Evolutionary conservation across 2,329 filamentous ascomycete species (phyloP).

Genomic region (Alternaria triticina): DNA sequence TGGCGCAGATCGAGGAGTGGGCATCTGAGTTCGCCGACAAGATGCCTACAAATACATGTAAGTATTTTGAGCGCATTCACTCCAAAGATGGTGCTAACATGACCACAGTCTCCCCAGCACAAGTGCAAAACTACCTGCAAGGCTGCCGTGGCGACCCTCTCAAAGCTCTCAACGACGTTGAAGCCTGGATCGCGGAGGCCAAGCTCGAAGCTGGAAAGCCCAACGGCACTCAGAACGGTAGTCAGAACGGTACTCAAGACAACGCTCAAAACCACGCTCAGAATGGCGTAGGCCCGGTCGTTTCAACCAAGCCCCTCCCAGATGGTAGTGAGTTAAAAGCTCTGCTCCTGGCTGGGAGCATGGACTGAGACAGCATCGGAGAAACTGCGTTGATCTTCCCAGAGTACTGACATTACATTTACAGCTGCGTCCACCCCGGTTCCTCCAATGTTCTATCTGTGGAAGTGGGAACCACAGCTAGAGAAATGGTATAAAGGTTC

Average conservation of each 20-base stretch:
- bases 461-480: not conserved
- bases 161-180: conserved; percentile 25
- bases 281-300: too few species aligned
- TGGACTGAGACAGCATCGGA: not conserved
- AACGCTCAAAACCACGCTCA: too few species aligned
- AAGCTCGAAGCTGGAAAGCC: not conserved
- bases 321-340: not conserved
- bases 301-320: not conserved
- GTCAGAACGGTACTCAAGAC: not conserved
- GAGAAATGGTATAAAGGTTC: not conserved
- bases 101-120: conserved; percentile 32
- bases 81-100: too few species aligned
- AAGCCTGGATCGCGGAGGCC: conserved; percentile 29
- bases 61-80: too few species aligned
- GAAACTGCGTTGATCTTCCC: not conserved
- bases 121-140: conserved; percentile 42
- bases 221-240: not conserved
- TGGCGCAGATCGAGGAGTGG: conserved; percentile 27
- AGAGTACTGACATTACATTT: not conserved
- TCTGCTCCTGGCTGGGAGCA: not conserved
- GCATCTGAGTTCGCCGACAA: conserved; percentile 33
- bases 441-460: not conserved
- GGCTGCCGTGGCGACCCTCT: conserved; percentile 33
- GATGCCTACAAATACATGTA: conserved; percentile 30
- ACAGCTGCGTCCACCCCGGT: not conserved